Evolutionary conservation across 2,329 filamentous ascomycete genomes (phyloP).

Genomic region (Sporothrix mexicana): DNA sequence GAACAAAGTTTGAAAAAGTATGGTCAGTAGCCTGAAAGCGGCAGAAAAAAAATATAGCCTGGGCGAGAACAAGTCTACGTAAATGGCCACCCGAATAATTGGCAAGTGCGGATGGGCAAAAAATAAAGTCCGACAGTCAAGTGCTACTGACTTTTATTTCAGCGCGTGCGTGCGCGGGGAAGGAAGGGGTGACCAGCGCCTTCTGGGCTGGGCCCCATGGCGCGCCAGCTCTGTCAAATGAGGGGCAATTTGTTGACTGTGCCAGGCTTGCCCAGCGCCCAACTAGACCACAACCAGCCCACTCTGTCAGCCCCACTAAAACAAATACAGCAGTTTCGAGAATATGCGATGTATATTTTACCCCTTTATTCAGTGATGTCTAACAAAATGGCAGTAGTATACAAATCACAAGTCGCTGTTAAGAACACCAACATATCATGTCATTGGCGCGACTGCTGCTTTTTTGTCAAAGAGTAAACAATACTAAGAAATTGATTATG

Average conservation of each 20-base stretch:
- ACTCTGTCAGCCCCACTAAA: conserved; percentile 16
- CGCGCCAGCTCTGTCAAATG: background rate
- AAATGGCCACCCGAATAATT: conserved; percentile 19
- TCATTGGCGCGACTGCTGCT: too few relatives aligned
- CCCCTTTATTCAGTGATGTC: background rate
- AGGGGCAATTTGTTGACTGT: conserved; percentile 26
- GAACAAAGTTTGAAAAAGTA: background rate
- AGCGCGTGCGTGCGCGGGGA: conserved; percentile 18
- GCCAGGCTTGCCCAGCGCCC: background rate
- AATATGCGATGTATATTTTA: background rate
- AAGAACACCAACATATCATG: too few relatives aligned
- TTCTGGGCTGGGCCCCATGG: background rate
- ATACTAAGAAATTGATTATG: too few relatives aligned
- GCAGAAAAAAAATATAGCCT: conserved; percentile 28
- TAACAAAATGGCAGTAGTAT: background rate
- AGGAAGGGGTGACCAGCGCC: background rate
- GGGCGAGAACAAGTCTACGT: conserved; percentile 10
- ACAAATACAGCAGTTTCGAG: background rate
- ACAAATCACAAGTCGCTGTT: background rate
- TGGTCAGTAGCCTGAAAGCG: background rate
- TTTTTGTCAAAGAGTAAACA: too few relatives aligned
- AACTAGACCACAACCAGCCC: conserved; percentile 12
- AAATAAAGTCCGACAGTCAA: conserved; percentile 34
- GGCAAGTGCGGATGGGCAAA: conserved; percentile 33
- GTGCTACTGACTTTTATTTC: background rate